Percentiles rank a stretch among this genome's conserved stretches.
Conservation (phyloP, 257 asterid species). For the Scutellaria barbata region DNA sequence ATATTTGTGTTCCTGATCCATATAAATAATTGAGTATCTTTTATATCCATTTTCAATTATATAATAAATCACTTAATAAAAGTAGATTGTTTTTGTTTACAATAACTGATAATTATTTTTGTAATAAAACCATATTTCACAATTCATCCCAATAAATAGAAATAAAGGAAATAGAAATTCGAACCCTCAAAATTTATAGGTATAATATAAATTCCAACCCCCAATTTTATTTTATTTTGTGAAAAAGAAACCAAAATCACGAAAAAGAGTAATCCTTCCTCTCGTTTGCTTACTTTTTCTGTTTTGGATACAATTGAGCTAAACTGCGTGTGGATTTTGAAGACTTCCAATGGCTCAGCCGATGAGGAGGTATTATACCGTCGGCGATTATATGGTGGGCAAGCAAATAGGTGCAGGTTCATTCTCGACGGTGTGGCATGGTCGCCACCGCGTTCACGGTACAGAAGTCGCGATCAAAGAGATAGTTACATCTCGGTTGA, state of each 20-base stretch:
- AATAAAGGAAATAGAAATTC: no score
- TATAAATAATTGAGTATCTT: no score
- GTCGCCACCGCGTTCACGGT: conserved; percentile 77
- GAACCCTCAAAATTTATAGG: no score
- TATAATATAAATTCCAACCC: no score
- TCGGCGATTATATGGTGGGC: conserved; percentile 84
- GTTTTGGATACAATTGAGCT: conserved; percentile 29
- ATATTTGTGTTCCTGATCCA: no score
- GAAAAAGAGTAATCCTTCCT: neutral
- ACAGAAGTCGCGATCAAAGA: conserved; percentile 94
- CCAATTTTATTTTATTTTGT: no score
- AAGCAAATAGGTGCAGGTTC: conserved; percentile 84
- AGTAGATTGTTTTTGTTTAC: no score
- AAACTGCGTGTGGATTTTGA: conserved; percentile 15
- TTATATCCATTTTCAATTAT: no score
- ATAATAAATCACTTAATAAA: no score
- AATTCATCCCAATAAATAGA: no score
- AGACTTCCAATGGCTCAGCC: conserved; percentile 61
- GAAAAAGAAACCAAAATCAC: neutral
- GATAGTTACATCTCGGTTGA: conserved; percentile 63
- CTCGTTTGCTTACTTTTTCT: neutral
- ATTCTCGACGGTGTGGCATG: conserved; percentile 96
- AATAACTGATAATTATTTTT: no score
- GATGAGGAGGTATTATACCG: conserved; percentile 50
- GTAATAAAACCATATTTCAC: no score